A percentile compares a stretch with the other conserved stretches of the same genome.
Evolutionary conservation across 495 filamentous ascomycete species (phyloP).

Genomic region (Aspergillus ellipticus): DNA sequence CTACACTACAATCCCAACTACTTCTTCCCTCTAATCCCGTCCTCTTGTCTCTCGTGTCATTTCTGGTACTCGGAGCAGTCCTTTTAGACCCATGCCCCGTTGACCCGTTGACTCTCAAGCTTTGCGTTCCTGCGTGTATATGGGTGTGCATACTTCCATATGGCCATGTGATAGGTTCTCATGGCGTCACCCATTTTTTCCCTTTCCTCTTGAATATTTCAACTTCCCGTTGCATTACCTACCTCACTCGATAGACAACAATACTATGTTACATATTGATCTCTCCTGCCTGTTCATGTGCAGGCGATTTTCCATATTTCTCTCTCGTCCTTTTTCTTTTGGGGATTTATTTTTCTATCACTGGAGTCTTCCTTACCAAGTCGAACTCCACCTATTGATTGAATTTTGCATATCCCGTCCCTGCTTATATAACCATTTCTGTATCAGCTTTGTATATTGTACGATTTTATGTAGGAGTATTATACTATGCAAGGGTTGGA

Average conservation of each 20-base stretch:
- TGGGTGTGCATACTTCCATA: not conserved
- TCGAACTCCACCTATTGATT: no score
- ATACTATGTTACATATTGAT: conserved; percentile 11
- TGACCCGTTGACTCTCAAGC: not conserved
- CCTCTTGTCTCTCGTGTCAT: no score
- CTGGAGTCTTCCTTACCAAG: no score
- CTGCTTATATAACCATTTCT: no score
- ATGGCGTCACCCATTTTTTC: not conserved
- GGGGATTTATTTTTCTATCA: no score
- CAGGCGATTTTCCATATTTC: not conserved
- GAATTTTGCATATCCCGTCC: no score
- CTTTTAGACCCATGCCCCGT: not conserved
- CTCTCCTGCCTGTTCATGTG: not conserved
- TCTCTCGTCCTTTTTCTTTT: no score
- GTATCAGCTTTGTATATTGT: no score
- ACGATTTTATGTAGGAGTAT: no score
- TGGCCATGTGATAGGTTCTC: not conserved
- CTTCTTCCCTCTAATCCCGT: not conserved
- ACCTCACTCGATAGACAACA: conserved; percentile 20
- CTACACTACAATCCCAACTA: not conserved
- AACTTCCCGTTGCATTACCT: conserved; percentile 1
- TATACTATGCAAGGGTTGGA: no score
- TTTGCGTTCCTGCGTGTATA: not conserved
- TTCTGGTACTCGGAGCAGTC: no score
- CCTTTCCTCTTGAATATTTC: not conserved